These are phyloP conservation scores for Yamadazyma taylorii DNA, from an alignment of 1,139 yeast species.

Conservation along the genomic window DNA sequence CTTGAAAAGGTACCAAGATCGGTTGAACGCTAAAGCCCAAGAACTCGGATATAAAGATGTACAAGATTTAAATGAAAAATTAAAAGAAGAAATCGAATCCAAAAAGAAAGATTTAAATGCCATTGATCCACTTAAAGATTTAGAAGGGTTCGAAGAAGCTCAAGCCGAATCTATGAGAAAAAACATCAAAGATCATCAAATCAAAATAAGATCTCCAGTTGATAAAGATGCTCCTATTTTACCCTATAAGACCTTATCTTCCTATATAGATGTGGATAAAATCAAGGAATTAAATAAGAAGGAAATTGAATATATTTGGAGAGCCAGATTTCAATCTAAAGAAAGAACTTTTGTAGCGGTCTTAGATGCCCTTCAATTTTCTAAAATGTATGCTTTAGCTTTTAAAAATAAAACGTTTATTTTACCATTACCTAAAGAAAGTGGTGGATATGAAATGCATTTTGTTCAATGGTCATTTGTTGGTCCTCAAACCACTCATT, in stretches of 20 bases:
- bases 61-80: conserved; percentile 61
- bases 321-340: conserved; percentile 71
- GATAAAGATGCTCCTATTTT: conserved; percentile 43
- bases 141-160: conserved; percentile 54
- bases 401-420: conserved; percentile 74
- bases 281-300: conserved; percentile 51
- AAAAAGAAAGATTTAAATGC: conserved; percentile 57
- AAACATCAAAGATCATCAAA: conserved; percentile 56
- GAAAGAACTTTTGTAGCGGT: conserved; percentile 67
- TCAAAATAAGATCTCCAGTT: conserved; percentile 59
- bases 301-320: conserved; percentile 86
- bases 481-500: conserved; percentile 82
- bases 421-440: conserved; percentile 62
- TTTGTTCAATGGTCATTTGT: conserved; percentile 93
- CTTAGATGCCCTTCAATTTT: conserved; percentile 55
- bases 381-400: conserved; percentile 64
- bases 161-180: conserved; percentile 34
- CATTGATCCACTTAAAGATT: conserved; percentile 69
- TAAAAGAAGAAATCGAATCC: conserved; percentile 60
- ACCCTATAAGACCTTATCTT: conserved; percentile 70
- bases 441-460: conserved; percentile 75
- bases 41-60: conserved; percentile 43
- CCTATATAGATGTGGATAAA: conserved; percentile 72
- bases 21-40: conserved; percentile 38
- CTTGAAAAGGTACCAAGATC: conserved; percentile 26